phyloP scores from a whole-genome alignment of 495 filamentous ascomycete genomes.

The Evansstolkia leycettana region DNA sequence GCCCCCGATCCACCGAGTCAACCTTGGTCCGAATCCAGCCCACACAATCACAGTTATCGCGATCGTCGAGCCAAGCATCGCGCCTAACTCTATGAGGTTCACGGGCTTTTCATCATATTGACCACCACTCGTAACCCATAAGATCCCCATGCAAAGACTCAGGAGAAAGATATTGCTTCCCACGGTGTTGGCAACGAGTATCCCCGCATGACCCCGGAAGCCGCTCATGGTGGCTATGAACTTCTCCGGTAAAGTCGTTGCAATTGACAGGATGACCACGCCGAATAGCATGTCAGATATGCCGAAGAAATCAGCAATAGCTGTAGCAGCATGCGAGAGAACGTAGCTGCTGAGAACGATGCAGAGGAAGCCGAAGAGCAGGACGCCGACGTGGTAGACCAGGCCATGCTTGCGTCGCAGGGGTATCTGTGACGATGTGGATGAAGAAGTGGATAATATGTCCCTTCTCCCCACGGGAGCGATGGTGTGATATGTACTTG shows the following conservation, averaged over 20 bases:
- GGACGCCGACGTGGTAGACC: conserved; percentile 26
- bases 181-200: conserved; percentile 40
- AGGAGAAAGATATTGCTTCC: conserved; percentile 45
- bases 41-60: conserved; percentile 17
- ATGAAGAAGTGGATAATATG: background rate
- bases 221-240: conserved; percentile 37
- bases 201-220: conserved; percentile 29
- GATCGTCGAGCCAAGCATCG: conserved; percentile 20
- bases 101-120: conserved; percentile 9
- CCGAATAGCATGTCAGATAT: conserved; percentile 38
- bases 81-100: conserved; percentile 21
- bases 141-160: conserved; percentile 36
- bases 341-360: conserved; percentile 38
- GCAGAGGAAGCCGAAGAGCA: conserved; percentile 35
- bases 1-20: conserved; percentile 18
- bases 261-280: conserved; percentile 40
- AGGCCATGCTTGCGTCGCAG: conserved; percentile 1
- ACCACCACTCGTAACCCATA: conserved; percentile 17
- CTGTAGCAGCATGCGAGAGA: conserved; percentile 27
- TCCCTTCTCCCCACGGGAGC: too few species aligned
- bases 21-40: conserved; percentile 10
- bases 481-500: too few species aligned
- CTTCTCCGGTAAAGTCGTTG: conserved; percentile 46
- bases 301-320: conserved; percentile 23
- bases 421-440: background rate